Percentiles rank a stretch among this genome's conserved stretches.
Evolutionary conservation across 768 basidiomycete species (phyloP).

Genomic region (Mycena vulgaris): DNA sequence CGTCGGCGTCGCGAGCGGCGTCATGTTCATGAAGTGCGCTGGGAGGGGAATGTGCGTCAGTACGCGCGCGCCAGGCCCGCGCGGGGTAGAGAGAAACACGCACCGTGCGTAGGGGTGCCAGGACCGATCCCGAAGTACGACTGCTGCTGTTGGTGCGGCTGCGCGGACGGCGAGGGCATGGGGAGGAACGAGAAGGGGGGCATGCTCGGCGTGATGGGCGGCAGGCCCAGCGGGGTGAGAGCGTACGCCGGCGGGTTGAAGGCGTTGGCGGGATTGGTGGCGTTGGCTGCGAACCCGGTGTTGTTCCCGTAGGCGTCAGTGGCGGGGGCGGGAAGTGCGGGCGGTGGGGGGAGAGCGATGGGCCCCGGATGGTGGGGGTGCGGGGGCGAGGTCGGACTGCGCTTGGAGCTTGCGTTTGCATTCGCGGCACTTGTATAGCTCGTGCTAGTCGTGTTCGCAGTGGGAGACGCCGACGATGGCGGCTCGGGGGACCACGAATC

Average conservation of each 20-base stretch:
- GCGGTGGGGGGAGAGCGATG: slow-evolving; percentile 77
- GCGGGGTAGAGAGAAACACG: background rate
- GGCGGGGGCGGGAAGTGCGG: slow-evolving; percentile 31
- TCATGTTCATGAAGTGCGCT: slow-evolving; percentile 39
- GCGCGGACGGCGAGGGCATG: slow-evolving; percentile 33
- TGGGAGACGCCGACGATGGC: background rate
- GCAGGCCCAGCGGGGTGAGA: slow-evolving; percentile 86
- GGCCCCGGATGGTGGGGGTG: slow-evolving; percentile 77
- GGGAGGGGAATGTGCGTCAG: background rate
- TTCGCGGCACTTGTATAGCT: background rate
- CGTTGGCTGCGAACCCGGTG: slow-evolving; percentile 30
- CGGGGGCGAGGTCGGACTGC: slow-evolving; percentile 38
- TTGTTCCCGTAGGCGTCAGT: slow-evolving; percentile 40
- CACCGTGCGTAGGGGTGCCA: slow-evolving; percentile 36
- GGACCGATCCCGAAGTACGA: slow-evolving; percentile 36
- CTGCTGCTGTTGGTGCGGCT: slow-evolving; percentile 25
- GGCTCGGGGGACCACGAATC: background rate
- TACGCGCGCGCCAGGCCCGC: background rate
- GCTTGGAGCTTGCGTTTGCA: background rate
- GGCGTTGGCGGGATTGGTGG: slow-evolving; percentile 53
- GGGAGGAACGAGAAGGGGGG: slow-evolving; percentile 91
- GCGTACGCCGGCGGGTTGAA: slow-evolving; percentile 52
- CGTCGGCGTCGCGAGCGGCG: slow-evolving; percentile 39
- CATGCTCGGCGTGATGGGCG: slow-evolving; percentile 97
- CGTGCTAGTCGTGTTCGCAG: background rate